Base-by-base conservation (phyloP, 2,329 filamentous ascomycete genomes). In the Thelonectria rubi region DNA sequence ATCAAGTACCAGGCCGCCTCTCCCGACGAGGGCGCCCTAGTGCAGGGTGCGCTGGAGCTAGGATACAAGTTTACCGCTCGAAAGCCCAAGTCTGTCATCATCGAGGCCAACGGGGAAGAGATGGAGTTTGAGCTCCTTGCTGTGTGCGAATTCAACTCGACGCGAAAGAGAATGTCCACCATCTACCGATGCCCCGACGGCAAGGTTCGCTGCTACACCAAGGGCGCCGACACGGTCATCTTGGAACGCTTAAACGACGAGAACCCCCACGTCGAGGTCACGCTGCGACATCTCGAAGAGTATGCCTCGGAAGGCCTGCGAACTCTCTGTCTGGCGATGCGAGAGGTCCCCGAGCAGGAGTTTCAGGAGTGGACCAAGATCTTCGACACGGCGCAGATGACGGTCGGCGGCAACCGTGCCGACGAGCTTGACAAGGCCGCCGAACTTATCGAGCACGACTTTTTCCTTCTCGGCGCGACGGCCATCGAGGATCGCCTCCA, bases 1-100 rank as follows among this genome's bases (percentile, higher is more conserved):
- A 97, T 99, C 82, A 98, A 96, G 78, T 99, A 99, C 71, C 96
- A 99, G 79, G 95, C 95, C 21, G 94, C 96, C 2, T 99, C 95
- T 21, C 95, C 95, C 1, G 95, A 99, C 69, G 95, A 99, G 77
- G 95, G 94, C 58, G 95, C 95, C n/a, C 81, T 99, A 50, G 95
- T 99, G 0, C 91, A 97, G 72, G 96, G 95, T 58, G 95, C 95
- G 1, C 87, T 94, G 3, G 79, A 84, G 48, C 82, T 99, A 53
- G 95, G 94, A 5, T 98, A 97, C 81, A 89, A 87, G 58, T 99
- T 99, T 75, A 88, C 90, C 52, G 94, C 95, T 53, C 88, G 96
- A 71, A 97, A 95, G 79, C 96, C 95, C 30, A 88, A 89, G 60
- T 87, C 92, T 5, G 95, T 99, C 30, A 91, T 94, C 42, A 94